phyloP scores from a whole-genome alignment of 202 grass and related monocot species.

The Setaria viridis region DNA sequence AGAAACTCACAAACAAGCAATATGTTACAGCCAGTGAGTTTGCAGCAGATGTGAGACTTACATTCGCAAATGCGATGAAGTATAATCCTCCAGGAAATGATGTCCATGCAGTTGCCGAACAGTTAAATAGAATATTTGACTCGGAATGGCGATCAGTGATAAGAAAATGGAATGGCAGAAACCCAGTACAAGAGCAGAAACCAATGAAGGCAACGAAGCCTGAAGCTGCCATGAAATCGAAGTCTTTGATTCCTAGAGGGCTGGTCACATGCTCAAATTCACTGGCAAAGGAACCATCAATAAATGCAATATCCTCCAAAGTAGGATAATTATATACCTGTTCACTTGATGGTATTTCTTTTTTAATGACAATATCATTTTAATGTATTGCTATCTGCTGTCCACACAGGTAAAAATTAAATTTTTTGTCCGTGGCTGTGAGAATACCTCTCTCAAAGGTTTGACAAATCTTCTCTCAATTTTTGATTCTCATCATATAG shows the following conservation, averaged over 20 bases:
- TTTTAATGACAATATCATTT: constrained; percentile 9
- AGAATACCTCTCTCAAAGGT: constrained; percentile 61
- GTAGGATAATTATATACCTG: constrained; percentile 49
- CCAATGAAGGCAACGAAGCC: constrained; percentile 42
- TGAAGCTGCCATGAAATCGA: neutral
- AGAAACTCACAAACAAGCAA: constrained; percentile 63
- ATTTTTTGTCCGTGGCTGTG: constrained; percentile 38
- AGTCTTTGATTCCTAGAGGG: constrained; percentile 1
- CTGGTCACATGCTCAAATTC: constrained; percentile 38
- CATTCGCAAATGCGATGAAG: constrained; percentile 90
- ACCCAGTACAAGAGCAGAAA: constrained; percentile 21
- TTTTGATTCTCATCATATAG: neutral
- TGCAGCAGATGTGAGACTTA: constrained; percentile 76
- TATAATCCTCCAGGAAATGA: constrained; percentile 90
- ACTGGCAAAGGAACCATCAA: constrained; percentile 38
- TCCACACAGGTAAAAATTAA: constrained; percentile 58
- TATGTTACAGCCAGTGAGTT: constrained; percentile 61
- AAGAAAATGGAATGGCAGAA: constrained; percentile 58
- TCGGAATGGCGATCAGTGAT: constrained; percentile 68
- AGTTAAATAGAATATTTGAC: constrained; percentile 71
- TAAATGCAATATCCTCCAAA: constrained; percentile 56
- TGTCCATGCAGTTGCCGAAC: constrained; percentile 75
- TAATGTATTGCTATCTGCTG: constrained; percentile 42
- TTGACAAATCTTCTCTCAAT: constrained; percentile 22
- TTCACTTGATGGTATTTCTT: neutral